A percentile compares a stretch with the other conserved stretches of the same genome.
phyloP scores from a whole-genome alignment of 192 early-diverging fungal species.

The Coemansia sp. region DNA sequence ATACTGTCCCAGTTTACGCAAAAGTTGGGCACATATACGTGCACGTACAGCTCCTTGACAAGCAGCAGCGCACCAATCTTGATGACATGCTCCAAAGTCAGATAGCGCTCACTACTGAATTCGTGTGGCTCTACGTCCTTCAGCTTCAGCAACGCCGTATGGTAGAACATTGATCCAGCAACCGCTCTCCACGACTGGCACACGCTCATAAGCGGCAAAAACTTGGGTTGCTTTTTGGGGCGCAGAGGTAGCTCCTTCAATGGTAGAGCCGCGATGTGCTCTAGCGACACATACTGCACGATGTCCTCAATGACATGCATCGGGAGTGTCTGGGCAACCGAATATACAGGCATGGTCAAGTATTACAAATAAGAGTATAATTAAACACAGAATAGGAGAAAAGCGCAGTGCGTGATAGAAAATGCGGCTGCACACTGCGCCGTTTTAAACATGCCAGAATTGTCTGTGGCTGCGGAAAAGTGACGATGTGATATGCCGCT shows the following conservation, averaged over 20 bases:
- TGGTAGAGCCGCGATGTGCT: not conserved
- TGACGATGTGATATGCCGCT: not conserved
- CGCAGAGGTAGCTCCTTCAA: not conserved
- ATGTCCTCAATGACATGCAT: constrained; percentile 6
- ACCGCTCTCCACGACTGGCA: constrained; percentile 20
- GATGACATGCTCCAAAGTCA: not conserved
- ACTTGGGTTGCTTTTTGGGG: constrained; percentile 1
- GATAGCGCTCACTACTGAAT: not conserved
- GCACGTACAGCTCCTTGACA: constrained; percentile 16
- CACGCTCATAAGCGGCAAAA: constrained; percentile 12
- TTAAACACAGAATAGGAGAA: not conserved
- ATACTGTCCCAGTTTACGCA: not conserved
- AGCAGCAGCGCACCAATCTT: constrained; percentile 10
- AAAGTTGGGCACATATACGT: constrained; percentile 7
- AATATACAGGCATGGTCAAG: constrained; percentile 11
- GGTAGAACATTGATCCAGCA: constrained; percentile 23
- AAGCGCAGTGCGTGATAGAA: not conserved
- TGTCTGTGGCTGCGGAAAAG: constrained; percentile 1
- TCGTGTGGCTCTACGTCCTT: not conserved
- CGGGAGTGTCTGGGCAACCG: constrained; percentile 13
- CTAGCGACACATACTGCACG: not conserved
- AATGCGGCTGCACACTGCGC: not conserved
- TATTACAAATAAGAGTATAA: not conserved
- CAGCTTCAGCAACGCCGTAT: not conserved
- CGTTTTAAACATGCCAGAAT: not conserved